Evolutionary conservation across 805 yeast species (phyloP), one percentile per base, ranked within the genome.

Genomic region (Cyberlindnera meyerae): DNA sequence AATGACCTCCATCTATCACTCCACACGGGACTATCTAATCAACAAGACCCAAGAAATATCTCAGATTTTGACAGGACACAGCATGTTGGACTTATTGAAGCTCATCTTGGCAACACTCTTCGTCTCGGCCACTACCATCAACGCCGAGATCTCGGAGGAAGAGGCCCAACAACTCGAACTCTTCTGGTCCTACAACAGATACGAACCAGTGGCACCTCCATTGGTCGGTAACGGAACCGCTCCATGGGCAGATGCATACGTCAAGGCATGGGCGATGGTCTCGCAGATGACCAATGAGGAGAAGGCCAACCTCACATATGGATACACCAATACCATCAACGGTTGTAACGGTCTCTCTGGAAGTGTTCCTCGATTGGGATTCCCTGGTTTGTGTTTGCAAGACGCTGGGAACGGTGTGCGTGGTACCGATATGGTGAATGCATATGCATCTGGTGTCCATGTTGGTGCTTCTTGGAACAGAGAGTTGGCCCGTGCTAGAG

Each of bases 381-480:
- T 28, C 36, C 33, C 36, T 24, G 40, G 40, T 12, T 21, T 37
- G 11, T 37, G 40, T 24, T 12, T 37, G 8, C n/a, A 27, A 2
- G 40, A 37, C n/a, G 40, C 40, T 8, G 36, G 36, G 14, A 32
- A 32, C 24, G 40, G 40, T 37, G 40, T 37, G 5, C 40, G 36
- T 32, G 36, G 30, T 14, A 27, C 40, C 14, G 40, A 37, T n/a
- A 14, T 37, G n/a, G 36, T 37, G 24, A 37, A 28, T 27, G 35
- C 36, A 3, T 37, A 37, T 17, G 35, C 40, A 8, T 21, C 40
- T n/a, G 40, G 33, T 11, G n/a, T 37, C 13, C 40, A 37, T 18
- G 31, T 32, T 21, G 40, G 40, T 32, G 40, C 40, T 18, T 7
- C 40, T 9, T 37, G 36, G 36, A 37, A 37, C 36, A 37, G 20